These are phyloP conservation scores for Vanilla planifolia DNA, from an alignment of 106 monocot genomes.

Conservation along the genomic window DNA sequence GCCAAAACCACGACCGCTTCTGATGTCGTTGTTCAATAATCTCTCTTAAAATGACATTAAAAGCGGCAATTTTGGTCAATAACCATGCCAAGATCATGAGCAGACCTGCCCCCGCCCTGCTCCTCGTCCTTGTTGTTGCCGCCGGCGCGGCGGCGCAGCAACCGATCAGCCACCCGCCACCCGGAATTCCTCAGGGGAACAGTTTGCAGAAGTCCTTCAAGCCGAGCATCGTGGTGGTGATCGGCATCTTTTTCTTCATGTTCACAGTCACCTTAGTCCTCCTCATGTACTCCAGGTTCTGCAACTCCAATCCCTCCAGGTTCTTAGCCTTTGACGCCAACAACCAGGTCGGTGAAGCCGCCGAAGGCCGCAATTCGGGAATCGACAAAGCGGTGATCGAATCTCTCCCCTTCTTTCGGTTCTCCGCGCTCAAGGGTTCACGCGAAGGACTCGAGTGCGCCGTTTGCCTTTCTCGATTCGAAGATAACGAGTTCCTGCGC, in stretches of 20 bases:
- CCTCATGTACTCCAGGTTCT: constrained; percentile 64
- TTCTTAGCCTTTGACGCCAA: neutral
- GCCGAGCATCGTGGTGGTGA: constrained; percentile 49
- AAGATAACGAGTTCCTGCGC: constrained; percentile 49
- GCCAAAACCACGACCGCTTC: too few species aligned
- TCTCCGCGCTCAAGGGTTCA: constrained; percentile 45
- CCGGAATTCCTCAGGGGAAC: neutral
- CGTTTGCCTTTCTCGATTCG: constrained; percentile 62
- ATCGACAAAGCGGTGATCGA: constrained; percentile 57
- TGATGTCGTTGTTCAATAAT: too few species aligned
- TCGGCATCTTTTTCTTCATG: constrained; percentile 65
- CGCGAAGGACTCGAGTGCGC: constrained; percentile 69
- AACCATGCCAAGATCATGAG: too few species aligned
- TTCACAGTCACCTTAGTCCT: constrained; percentile 57
- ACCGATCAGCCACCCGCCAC: neutral
- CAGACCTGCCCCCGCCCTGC: too few species aligned
- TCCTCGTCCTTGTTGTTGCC: neutral
- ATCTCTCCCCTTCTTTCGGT: constrained; percentile 79
- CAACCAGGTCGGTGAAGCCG: neutral
- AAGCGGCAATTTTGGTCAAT: too few species aligned
- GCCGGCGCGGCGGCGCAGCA: neutral
- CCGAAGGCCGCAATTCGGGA: constrained; percentile 23
- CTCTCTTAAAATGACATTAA: too few species aligned
- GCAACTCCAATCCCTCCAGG: constrained; percentile 16
- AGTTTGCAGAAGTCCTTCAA: constrained; percentile 12